These are phyloP conservation scores for Backusella macrospora DNA, from an alignment of 192 early-diverging fungal species.

Conservation along the genomic window DNA sequence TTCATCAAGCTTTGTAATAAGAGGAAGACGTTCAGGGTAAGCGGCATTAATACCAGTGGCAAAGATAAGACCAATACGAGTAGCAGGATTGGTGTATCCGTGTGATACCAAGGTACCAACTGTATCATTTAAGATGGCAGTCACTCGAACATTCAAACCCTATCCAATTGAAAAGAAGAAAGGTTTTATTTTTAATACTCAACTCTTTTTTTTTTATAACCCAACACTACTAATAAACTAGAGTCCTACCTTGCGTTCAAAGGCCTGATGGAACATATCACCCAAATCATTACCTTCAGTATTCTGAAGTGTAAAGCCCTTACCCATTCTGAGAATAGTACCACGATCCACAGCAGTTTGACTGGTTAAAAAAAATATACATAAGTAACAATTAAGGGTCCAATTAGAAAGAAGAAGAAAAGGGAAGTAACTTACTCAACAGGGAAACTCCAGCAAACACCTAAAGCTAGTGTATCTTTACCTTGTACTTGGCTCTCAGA, in stretches of 20 bases:
- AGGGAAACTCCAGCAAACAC: slow-evolving; percentile 88
- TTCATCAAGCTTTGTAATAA: slow-evolving; percentile 76
- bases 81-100: slow-evolving; percentile 80
- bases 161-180: slow-evolving; percentile 13
- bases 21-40: slow-evolving; percentile 80
- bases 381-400: neutral
- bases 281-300: slow-evolving; percentile 86
- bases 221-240: neutral
- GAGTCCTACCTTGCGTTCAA: slow-evolving; percentile 59
- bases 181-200: neutral
- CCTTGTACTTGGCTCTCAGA: slow-evolving; percentile 27
- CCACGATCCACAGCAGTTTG: slow-evolving; percentile 58
- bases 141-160: slow-evolving; percentile 73
- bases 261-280: slow-evolving; percentile 80
- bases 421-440: slow-evolving; percentile 60
- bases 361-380: slow-evolving; percentile 40
- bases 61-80: slow-evolving; percentile 86
- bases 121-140: slow-evolving; percentile 95
- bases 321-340: slow-evolving; percentile 64
- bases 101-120: slow-evolving; percentile 91
- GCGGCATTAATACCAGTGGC: slow-evolving; percentile 98
- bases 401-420: neutral
- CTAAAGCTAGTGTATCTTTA: slow-evolving; percentile 45
- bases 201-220: neutral
- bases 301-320: slow-evolving; percentile 81